A percentile compares a stretch with the other conserved stretches of the same genome.
Evolutionary conservation across 2,329 filamentous ascomycete genomes (phyloP).

Genomic region (Microsporum audouinii): DNA sequence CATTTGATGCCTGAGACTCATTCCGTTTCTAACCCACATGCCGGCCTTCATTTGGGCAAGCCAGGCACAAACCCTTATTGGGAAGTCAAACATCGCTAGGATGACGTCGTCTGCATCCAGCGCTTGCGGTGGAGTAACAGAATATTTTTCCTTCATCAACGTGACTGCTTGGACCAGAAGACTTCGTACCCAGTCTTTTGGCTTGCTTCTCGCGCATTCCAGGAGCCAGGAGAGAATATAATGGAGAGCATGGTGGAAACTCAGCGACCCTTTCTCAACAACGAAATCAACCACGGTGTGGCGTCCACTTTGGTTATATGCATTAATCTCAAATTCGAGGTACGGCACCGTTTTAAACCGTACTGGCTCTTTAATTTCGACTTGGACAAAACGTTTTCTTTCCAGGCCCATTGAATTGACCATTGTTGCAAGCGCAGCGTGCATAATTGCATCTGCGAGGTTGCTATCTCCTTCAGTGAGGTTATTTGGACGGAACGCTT

Average conservation of each 20-base stretch:
- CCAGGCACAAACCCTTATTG: conserved; percentile 88
- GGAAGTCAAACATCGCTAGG: conserved; percentile 82
- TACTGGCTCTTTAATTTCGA: conserved; percentile 78
- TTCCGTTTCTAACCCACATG: conserved; percentile 97
- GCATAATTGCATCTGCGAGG: conserved; percentile 55
- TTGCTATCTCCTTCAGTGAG: conserved; percentile 51
- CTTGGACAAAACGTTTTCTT: conserved; percentile 67
- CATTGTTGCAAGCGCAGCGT: conserved; percentile 71
- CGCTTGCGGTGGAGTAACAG: conserved; percentile 41
- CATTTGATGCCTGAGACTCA: conserved; percentile 90
- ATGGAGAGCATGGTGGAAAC: conserved; percentile 93
- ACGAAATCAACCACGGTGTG: conserved; percentile 73
- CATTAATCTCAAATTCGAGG: conserved; percentile 62
- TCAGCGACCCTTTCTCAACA: conserved; percentile 81
- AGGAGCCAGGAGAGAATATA: conserved; percentile 94
- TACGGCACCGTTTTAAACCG: conserved; percentile 66
- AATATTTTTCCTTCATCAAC: conserved; percentile 41
- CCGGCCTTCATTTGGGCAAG: conserved; percentile 94
- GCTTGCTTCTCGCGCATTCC: conserved; percentile 71
- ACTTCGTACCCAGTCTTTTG: conserved; percentile 52
- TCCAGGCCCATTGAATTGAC: conserved; percentile 84
- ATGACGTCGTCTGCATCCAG: conserved; percentile 62
- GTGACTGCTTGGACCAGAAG: conserved; percentile 61
- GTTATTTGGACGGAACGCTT: conserved; percentile 64
- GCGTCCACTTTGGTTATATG: conserved; percentile 34